Base-by-base conservation (phyloP, 345 rosid species). In the Citrus sinensis region DNA sequence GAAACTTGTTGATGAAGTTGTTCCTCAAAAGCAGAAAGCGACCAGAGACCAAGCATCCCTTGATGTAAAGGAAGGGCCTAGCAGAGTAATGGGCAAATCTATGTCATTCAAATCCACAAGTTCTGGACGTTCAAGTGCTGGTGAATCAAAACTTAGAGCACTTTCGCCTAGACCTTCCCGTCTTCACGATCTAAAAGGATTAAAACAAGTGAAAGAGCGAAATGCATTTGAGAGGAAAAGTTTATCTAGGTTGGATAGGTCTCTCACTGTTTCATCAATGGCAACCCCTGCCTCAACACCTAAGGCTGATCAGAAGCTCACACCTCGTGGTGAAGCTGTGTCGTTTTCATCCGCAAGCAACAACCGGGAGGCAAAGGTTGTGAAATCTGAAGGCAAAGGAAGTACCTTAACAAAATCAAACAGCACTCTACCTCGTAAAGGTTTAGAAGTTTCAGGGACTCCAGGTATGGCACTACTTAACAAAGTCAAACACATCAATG, bases 51-150 rank as follows among this genome's bases (percentile, higher is more conserved):
- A 79, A 80, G 49, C 81, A 39, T 83, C 88, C 63, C 64, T 74
- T 84, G 91, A 90, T 82, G 22, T 70, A 59, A 92, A 88, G 86
- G 97, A 88, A 55, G 92, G 88, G 49, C 34, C 82, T 77, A 11
- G 72, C 79, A 90, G 89, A 86, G 76, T 81, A 78, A 79, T 93
- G 74, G 84, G 89, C 83, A 97, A 91, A 83, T 89, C 95, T 1
- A 83, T 86, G 87, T 90, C 98, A 80, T 93, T 92, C 79, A 92
- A 89, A 85, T 83, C 84, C 24, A 65, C 86, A 77, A 90, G 81
- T 73, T 59, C 84, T 46, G 89, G 89, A 25, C 86, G 82, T 71
- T 73, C 88, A 79, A 82, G 74, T 85, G 79, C 90, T 66, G 78
- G 75, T 34, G 97, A 90, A 77, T 84, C 93, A 40, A 91, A 87